Evolutionary conservation across 2,329 filamentous ascomycete genomes (phyloP).

Genomic region (Sarocladium kiliense): DNA sequence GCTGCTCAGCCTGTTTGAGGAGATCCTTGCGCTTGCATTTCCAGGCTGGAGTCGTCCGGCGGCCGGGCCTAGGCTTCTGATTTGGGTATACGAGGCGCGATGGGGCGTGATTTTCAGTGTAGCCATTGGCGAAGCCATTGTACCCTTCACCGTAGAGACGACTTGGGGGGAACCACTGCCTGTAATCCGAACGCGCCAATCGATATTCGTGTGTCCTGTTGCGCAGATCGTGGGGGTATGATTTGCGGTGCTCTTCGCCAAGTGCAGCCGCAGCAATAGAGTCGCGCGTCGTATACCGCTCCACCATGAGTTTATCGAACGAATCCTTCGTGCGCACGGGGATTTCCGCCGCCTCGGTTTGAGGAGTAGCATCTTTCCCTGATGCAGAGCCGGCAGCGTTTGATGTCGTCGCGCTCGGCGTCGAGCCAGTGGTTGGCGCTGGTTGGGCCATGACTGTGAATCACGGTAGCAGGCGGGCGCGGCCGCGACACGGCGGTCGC

Average conservation of each 20-base stretch:
- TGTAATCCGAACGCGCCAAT: conserved; percentile 49
- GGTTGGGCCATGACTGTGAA: conserved; percentile 36
- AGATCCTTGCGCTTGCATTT: conserved; percentile 76
- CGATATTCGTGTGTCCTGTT: conserved; percentile 63
- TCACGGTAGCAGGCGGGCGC: conserved; percentile 1
- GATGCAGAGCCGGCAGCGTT: conserved; percentile 16
- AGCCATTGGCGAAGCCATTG: conserved; percentile 80
- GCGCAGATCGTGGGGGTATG: conserved; percentile 51
- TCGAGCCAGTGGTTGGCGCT: conserved; percentile 25
- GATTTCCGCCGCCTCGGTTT: conserved; percentile 20
- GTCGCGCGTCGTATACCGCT: conserved; percentile 50
- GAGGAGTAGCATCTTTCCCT: conserved; percentile 21
- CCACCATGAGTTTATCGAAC: conserved; percentile 47
- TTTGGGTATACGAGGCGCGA: conserved; percentile 74
- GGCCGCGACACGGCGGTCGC: conserved; percentile 8
- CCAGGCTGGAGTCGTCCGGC: conserved; percentile 66
- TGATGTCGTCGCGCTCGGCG: conserved; percentile 24
- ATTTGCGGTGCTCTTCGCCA: conserved; percentile 36
- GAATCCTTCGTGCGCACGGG: conserved; percentile 51
- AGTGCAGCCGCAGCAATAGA: conserved; percentile 49
- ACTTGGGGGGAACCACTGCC: conserved; percentile 49
- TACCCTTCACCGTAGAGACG: conserved; percentile 71
- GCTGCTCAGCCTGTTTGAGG: conserved; percentile 78
- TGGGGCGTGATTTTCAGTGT: conserved; percentile 65
- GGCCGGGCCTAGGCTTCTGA: conserved; percentile 70